Conservation (phyloP, 768 basidiomycete genomes). For the Lentinula lateritia region DNA sequence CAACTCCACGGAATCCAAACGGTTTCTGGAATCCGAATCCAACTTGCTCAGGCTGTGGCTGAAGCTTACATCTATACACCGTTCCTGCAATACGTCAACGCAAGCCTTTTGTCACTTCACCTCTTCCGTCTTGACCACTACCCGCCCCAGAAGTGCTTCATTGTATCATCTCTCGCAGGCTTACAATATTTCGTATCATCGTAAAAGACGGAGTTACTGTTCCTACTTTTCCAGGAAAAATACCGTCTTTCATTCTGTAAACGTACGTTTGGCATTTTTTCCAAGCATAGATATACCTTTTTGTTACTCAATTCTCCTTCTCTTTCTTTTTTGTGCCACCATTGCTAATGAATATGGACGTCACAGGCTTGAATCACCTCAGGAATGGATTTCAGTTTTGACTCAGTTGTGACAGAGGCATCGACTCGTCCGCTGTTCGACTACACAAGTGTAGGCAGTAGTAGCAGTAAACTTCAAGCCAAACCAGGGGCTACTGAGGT, state of each 20-base stretch:
- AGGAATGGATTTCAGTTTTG: conserved; percentile 5
- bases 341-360: neutral
- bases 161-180: neutral
- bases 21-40: conserved; percentile 1
- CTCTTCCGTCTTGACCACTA: conserved; percentile 6
- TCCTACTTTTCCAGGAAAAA: neutral
- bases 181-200: neutral
- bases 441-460: conserved; percentile 7
- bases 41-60: neutral
- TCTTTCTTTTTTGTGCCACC: neutral
- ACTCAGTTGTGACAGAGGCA: neutral
- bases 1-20: neutral
- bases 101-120: neutral
- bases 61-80: neutral
- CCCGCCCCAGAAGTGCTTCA: neutral
- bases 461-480: conserved; percentile 10
- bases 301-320: neutral
- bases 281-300: neutral
- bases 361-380: neutral
- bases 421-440: neutral
- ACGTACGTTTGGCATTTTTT: neutral
- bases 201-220: neutral
- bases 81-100: neutral
- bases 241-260: neutral
- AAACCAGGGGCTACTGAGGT: conserved; percentile 16